Conservation (phyloP, 306 rosid genomes). For the Fragaria vesca region DNA sequence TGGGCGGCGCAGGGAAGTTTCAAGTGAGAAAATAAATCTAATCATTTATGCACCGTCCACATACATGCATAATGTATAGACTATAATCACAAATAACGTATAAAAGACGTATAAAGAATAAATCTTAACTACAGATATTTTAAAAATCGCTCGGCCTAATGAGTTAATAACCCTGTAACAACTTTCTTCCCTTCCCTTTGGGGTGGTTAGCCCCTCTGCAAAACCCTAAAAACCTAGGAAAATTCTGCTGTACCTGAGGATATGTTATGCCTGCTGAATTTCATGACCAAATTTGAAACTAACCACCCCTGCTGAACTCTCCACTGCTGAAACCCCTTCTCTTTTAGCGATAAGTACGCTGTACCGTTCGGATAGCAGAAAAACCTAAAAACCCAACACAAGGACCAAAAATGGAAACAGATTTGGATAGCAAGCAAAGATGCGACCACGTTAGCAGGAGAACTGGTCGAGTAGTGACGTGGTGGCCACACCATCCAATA, state of each 20-base stretch:
- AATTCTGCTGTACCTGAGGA: too few species aligned
- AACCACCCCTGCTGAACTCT: too few species aligned
- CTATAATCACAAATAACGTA: neutral
- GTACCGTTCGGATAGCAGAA: too few species aligned
- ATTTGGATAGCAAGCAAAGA: neutral
- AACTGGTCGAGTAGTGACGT: slow-evolving; percentile 6
- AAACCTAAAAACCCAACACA: neutral
- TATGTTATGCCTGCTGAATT: too few species aligned
- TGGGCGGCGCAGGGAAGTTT: neutral
- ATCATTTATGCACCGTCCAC: neutral
- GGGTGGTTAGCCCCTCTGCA: neutral
- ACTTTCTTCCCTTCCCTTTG: neutral
- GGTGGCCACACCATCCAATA: neutral
- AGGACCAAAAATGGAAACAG: neutral
- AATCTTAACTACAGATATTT: neutral
- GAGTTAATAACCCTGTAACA: neutral
- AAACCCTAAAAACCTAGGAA: neutral
- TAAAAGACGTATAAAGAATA: neutral
- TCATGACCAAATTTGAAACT: too few species aligned
- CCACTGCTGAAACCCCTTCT: too few species aligned
- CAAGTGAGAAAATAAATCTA: neutral
- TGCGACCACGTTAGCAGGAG: neutral
- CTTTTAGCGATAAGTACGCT: too few species aligned
- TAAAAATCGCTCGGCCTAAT: neutral
- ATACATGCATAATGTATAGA: neutral